Evolutionary conservation across 495 filamentous ascomycete species (phyloP).

Genomic region (Penicillium dipodomyicola): DNA sequence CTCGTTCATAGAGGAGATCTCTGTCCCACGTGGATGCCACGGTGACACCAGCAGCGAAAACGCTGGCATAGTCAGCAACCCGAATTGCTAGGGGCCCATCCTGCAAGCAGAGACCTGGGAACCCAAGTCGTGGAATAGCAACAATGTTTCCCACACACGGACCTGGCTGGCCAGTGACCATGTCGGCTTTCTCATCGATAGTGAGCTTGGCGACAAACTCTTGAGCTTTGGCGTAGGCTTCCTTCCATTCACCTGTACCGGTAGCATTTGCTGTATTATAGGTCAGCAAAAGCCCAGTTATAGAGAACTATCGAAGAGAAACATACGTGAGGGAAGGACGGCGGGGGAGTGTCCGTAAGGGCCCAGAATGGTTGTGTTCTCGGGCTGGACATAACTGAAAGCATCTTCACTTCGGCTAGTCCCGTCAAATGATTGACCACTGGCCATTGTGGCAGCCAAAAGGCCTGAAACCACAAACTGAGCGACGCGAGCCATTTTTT

Average conservation of each 20-base stretch:
- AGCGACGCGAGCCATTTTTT: neutral
- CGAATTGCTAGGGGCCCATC: conserved; percentile 55
- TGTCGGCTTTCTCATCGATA: conserved; percentile 75
- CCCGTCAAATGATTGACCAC: conserved; percentile 3
- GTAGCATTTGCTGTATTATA: conserved; percentile 13
- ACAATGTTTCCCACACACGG: conserved; percentile 77
- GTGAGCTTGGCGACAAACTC: conserved; percentile 72
- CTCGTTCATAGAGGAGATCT: conserved; percentile 59
- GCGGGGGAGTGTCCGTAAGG: conserved; percentile 26
- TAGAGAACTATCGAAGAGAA: neutral
- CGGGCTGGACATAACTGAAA: conserved; percentile 28
- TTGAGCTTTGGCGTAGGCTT: conserved; percentile 66
- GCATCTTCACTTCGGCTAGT: conserved; percentile 3
- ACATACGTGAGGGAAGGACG: conserved; percentile 27
- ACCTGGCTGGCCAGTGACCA: conserved; percentile 71
- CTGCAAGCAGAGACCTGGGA: conserved; percentile 53
- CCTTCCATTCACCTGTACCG: conserved; percentile 62
- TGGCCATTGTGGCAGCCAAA: conserved; percentile 3
- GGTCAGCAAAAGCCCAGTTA: conserved; percentile 1
- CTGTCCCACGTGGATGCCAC: conserved; percentile 70
- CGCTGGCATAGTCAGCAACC: conserved; percentile 48
- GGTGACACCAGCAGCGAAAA: conserved; percentile 55
- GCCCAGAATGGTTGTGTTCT: conserved; percentile 26
- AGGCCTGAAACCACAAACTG: conserved; percentile 5
- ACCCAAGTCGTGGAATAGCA: conserved; percentile 41